Conservation (phyloP, 1,284 basidiomycete species). For the Microbotryum silenes-acaulis region DNA sequence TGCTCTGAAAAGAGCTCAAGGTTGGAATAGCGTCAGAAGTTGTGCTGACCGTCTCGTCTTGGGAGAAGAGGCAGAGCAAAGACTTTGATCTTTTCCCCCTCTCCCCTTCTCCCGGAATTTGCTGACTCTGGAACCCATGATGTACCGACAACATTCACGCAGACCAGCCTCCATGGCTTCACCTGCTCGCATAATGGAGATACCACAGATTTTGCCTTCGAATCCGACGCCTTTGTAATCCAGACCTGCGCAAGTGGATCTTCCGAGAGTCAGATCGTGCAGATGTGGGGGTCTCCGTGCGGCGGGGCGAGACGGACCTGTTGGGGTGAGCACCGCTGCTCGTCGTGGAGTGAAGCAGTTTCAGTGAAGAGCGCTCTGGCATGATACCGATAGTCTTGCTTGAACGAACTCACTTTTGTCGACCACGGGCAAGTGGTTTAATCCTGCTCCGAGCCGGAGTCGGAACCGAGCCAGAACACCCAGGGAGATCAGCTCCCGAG, state of each 20-base stretch:
- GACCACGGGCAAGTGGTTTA: slow-evolving; percentile 90
- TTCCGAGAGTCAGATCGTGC: background rate
- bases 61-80: background rate
- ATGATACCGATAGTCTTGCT: background rate
- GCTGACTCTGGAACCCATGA: slow-evolving; percentile 23
- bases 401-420: slow-evolving; percentile 50
- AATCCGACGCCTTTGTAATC: slow-evolving; percentile 82
- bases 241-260: slow-evolving; percentile 50
- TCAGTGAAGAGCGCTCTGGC: background rate
- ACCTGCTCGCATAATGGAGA: slow-evolving; percentile 66
- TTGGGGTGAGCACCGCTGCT: slow-evolving; percentile 60
- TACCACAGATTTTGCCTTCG: slow-evolving; percentile 70
- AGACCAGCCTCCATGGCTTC: slow-evolving; percentile 56
- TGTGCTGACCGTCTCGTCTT: background rate
- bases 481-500: background rate
- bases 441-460: slow-evolving; percentile 48
- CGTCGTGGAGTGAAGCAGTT: no score
- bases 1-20: slow-evolving; percentile 22
- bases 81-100: background rate
- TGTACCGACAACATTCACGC: slow-evolving; percentile 69
- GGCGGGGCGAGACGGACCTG: slow-evolving; percentile 40
- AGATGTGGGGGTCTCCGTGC: slow-evolving; percentile 15
- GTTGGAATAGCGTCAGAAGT: background rate
- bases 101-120: no score
- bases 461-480: background rate